These are phyloP conservation scores for Cyberlindnera samutprakarnensis DNA, from an alignment of 805 yeast species.

Conservation along the genomic window DNA sequence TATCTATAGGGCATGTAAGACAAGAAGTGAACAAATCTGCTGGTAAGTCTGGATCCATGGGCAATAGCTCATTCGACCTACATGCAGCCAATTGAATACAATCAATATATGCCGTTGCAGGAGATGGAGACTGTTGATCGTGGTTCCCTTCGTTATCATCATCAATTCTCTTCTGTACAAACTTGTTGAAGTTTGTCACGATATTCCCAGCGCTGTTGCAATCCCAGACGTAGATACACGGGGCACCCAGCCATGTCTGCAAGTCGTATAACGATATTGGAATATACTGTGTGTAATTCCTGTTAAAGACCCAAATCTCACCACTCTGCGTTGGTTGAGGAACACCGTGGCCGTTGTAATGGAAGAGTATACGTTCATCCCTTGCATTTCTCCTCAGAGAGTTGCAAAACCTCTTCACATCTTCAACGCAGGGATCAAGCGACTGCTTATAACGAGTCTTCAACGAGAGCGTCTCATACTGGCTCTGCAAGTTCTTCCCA, in stretches of 20 bases:
- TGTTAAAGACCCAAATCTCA: slow-evolving; percentile 96
- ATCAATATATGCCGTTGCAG: slow-evolving; percentile 54
- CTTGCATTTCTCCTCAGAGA: slow-evolving; percentile 84
- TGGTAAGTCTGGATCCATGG: slow-evolving; percentile 91
- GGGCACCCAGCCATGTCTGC: slow-evolving; percentile 97
- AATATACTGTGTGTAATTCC: slow-evolving; percentile 95
- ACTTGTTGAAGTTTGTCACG: slow-evolving; percentile 79
- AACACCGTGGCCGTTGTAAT: slow-evolving; percentile 97
- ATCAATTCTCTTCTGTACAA: slow-evolving; percentile 82
- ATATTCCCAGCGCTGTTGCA: slow-evolving; percentile 94
- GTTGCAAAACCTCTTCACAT: slow-evolving; percentile 84
- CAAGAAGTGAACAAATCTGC: slow-evolving; percentile 96
- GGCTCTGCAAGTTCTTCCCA: slow-evolving; percentile 80
- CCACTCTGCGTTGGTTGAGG: slow-evolving; percentile 96
- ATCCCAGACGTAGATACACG: slow-evolving; percentile 91
- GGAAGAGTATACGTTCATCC: slow-evolving; percentile 88
- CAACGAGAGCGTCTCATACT: slow-evolving; percentile 82
- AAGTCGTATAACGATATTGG: slow-evolving; percentile 93
- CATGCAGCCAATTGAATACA: slow-evolving; percentile 95
- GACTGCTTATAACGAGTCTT: slow-evolving; percentile 87
- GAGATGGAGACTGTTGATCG: slow-evolving; percentile 34
- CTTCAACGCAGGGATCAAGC: slow-evolving; percentile 93
- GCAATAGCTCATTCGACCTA: slow-evolving; percentile 72
- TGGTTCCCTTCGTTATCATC: slow-evolving; percentile 64
- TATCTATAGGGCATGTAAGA: slow-evolving; percentile 91